A percentile compares a stretch with the other conserved stretches of the same genome.
Evolutionary conservation across 345 rosid species (phyloP).

Genomic region (Combretum micranthum): DNA sequence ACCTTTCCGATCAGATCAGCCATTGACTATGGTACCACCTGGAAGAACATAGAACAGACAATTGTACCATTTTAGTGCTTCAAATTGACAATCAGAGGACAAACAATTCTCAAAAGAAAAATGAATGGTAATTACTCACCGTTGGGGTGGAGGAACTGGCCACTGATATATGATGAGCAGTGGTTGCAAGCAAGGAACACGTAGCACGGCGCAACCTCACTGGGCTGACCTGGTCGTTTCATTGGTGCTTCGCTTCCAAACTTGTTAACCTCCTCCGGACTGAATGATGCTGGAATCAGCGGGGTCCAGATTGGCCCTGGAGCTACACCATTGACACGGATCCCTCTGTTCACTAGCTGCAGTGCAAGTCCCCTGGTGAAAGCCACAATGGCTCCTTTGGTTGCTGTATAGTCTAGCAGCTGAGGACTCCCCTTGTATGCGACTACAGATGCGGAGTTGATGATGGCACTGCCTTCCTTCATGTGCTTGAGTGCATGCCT

Average conservation of each 20-base stretch:
- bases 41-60: slow-evolving; percentile 2
- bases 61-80: not conserved
- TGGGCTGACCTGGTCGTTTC: slow-evolving; percentile 78
- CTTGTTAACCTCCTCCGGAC: slow-evolving; percentile 33
- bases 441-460: slow-evolving; percentile 63
- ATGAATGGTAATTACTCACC: slow-evolving; percentile 17
- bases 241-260: slow-evolving; percentile 57
- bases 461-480: slow-evolving; percentile 69
- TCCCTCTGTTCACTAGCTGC: slow-evolving; percentile 49
- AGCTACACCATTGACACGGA: slow-evolving; percentile 67
- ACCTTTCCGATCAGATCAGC: slow-evolving; percentile 11
- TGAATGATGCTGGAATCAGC: slow-evolving; percentile 51
- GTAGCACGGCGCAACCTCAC: slow-evolving; percentile 60
- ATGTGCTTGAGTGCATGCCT: slow-evolving; percentile 71
- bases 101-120: not conserved
- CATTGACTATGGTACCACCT: slow-evolving; percentile 49
- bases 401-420: slow-evolving; percentile 62
- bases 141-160: slow-evolving; percentile 80
- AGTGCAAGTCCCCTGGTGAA: slow-evolving; percentile 71
- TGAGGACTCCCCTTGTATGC: slow-evolving; percentile 51
- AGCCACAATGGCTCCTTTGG: slow-evolving; percentile 73
- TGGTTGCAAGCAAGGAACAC: slow-evolving; percentile 71
- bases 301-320: slow-evolving; percentile 92
- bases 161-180: slow-evolving; percentile 75
- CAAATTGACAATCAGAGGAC: no score